These are phyloP conservation scores for Schwanniomyces polymorphus DNA, from an alignment of 805 yeast species.

Conservation along the genomic window DNA sequence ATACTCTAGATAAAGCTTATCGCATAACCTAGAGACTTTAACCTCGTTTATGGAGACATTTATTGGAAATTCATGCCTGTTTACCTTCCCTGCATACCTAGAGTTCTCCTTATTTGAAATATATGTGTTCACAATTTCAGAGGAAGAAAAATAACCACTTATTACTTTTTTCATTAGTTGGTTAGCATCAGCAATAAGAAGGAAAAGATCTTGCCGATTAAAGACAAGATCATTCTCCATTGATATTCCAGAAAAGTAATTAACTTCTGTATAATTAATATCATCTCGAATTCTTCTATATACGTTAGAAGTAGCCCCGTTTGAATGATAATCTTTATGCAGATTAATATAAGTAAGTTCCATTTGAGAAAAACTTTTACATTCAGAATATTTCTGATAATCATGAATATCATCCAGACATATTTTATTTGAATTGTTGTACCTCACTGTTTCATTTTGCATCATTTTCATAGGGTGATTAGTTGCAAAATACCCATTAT, in stretches of 20 bases:
- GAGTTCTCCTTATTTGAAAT: background rate
- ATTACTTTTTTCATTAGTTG: slow-evolving; percentile 38
- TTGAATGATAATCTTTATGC: background rate
- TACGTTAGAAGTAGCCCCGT: background rate
- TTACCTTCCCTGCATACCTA: background rate
- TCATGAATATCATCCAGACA: no score
- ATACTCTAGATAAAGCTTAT: slow-evolving; percentile 31
- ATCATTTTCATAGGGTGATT: background rate
- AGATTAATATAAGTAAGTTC: no score
- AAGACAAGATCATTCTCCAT: background rate
- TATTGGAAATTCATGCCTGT: slow-evolving; percentile 14
- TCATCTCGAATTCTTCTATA: background rate
- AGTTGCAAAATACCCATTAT: background rate
- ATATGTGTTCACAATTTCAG: background rate
- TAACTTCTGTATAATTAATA: background rate
- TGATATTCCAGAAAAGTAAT: background rate
- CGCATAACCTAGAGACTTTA: slow-evolving; percentile 22
- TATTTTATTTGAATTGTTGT: background rate
- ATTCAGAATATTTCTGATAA: no score
- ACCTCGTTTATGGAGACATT: slow-evolving; percentile 30
- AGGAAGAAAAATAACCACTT: slow-evolving; percentile 9
- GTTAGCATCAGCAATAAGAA: slow-evolving; percentile 39
- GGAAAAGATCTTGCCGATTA: slow-evolving; percentile 30
- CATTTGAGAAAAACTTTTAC: background rate
- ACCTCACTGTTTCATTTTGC: background rate